Conservation (phyloP, 2,329 filamentous ascomycete genomes). For the Penicillium thymicola region DNA sequence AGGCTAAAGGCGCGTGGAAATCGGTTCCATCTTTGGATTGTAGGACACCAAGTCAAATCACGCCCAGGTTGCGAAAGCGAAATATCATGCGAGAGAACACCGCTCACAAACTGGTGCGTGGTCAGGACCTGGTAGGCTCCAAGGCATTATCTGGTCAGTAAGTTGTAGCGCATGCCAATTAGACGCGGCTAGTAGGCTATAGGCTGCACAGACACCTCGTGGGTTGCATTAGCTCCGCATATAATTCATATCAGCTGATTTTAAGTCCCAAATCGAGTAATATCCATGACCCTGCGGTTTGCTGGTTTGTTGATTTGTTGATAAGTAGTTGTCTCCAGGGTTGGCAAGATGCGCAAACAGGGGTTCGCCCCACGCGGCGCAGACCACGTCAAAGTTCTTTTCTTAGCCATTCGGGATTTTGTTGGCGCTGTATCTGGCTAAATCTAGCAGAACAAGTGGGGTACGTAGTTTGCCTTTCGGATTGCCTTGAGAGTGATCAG, state of each 20-base stretch:
- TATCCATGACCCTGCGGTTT: not conserved
- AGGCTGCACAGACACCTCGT: slow-evolving; percentile 8
- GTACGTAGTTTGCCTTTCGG: not conserved
- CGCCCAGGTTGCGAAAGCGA: not conserved
- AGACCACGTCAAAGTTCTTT: not conserved
- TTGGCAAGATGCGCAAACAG: not conserved
- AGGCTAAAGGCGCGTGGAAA: not conserved
- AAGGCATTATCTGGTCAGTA: not conserved
- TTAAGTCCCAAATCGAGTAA: slow-evolving; percentile 3
- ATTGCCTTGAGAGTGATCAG: not conserved
- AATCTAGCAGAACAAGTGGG: not conserved
- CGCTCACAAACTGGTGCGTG: not conserved
- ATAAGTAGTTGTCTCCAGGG: not conserved
- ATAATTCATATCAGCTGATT: slow-evolving; percentile 22
- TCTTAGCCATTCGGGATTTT: not conserved
- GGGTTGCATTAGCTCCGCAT: slow-evolving; percentile 24
- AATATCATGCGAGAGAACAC: not conserved
- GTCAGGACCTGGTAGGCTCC: not conserved
- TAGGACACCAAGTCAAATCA: not conserved
- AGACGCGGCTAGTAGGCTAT: slow-evolving; percentile 11
- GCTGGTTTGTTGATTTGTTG: not conserved
- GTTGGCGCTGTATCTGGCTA: not conserved
- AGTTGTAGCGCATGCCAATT: not conserved
- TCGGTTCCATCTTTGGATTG: not conserved
- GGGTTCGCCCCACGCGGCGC: not conserved